A percentile compares a stretch with the other conserved stretches of the same genome.
These are phyloP conservation scores for Yamadazyma pseudoaaseri DNA, from an alignment of 1,139 yeast genomes.

Conservation along the genomic window DNA sequence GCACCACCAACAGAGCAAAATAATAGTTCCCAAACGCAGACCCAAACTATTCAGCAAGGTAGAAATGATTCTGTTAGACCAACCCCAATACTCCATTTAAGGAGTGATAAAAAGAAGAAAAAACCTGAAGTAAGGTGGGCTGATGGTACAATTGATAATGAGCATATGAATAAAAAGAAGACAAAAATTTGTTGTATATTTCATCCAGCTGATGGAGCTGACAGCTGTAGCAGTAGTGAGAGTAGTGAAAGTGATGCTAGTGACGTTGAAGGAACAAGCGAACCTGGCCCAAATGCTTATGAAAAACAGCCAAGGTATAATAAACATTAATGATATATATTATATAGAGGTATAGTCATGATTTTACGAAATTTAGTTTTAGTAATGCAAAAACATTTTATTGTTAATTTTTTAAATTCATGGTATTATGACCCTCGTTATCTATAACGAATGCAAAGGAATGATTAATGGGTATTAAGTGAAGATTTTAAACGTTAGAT, in stretches of 20 bases:
- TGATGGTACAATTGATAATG: conserved; percentile 86
- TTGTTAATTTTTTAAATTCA: no score
- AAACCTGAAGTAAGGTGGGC: conserved; percentile 73
- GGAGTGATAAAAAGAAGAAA: conserved; percentile 11
- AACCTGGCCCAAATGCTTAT: conserved; percentile 60
- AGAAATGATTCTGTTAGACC: neutral
- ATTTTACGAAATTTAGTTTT: no score
- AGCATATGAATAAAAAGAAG: conserved; percentile 80
- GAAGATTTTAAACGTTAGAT: no score
- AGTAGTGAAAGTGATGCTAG: conserved; percentile 36
- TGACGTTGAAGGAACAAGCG: conserved; percentile 21
- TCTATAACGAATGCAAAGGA: neutral
- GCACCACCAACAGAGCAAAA: no score
- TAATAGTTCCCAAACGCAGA: conserved; percentile 4
- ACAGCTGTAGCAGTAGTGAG: conserved; percentile 31
- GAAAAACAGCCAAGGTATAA: conserved; percentile 67
- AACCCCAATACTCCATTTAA: conserved; percentile 11
- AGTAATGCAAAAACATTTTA: no score
- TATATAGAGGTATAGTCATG: neutral
- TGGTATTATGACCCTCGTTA: no score
- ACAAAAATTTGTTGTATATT: conserved; percentile 94
- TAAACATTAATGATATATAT: conserved; percentile 1
- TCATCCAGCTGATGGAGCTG: conserved; percentile 80
- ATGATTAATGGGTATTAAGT: neutral
- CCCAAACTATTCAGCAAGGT: conserved; percentile 2